phyloP scores from a whole-genome alignment of 176 grass and related monocot species.

The Calamus simplicifolius region DNA sequence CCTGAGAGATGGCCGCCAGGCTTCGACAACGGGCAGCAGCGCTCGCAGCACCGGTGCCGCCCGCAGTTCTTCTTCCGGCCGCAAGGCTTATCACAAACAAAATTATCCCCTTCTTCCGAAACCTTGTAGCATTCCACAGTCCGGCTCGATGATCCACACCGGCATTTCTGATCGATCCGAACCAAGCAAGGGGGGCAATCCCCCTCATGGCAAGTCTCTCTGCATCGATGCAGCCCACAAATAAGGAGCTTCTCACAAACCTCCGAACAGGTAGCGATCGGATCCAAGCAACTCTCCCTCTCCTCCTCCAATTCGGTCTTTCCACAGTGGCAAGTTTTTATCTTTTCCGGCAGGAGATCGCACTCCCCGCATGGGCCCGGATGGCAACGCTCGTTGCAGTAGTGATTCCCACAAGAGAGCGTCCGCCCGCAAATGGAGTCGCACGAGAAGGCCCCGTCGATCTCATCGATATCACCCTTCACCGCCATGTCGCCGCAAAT shows the following conservation, averaged over 20 bases:
- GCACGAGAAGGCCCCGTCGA: constrained; percentile 64
- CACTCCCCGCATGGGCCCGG: constrained; percentile 69
- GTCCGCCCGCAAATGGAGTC: constrained; percentile 29
- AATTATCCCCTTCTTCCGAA: constrained; percentile 24
- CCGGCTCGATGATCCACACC: constrained; percentile 51
- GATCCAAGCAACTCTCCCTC: constrained; percentile 69
- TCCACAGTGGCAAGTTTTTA: constrained; percentile 70
- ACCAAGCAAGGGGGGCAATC: constrained; percentile 59
- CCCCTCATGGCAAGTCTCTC: constrained; percentile 68
- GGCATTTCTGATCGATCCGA: constrained; percentile 68
- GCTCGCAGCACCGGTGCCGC: constrained; percentile 82
- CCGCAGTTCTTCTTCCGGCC: constrained; percentile 91
- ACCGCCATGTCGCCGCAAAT: constrained; percentile 60
- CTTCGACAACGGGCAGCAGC: constrained; percentile 58
- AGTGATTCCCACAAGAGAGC: constrained; percentile 65
- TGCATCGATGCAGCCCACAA: constrained; percentile 67
- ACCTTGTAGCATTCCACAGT: constrained; percentile 72
- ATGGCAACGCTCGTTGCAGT: constrained; percentile 66
- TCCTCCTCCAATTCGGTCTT: constrained; percentile 49
- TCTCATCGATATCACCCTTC: constrained; percentile 44
- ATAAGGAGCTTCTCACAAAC: constrained; percentile 57
- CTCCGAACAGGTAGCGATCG: constrained; percentile 63
- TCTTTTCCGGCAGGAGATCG: constrained; percentile 49
- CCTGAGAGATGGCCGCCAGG: constrained; percentile 22
- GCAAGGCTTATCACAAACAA: constrained; percentile 65